phyloP scores from a whole-genome alignment of 345 rosid species.

The Populus euphratica region DNA sequence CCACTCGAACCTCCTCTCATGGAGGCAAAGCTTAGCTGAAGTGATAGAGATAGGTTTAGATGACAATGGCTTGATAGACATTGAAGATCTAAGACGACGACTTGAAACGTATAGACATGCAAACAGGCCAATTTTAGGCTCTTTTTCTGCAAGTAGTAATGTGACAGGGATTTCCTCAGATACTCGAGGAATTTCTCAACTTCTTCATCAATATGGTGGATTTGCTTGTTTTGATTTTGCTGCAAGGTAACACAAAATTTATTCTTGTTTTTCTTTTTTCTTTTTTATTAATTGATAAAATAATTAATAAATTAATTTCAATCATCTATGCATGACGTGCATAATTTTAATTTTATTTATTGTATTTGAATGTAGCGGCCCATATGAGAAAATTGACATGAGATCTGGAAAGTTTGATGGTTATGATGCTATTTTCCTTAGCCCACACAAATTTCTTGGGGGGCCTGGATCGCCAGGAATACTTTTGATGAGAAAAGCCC shows the following conservation, averaged over 20 bases:
- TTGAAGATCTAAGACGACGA: slow-evolving; percentile 23
- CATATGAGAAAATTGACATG: slow-evolving; percentile 54
- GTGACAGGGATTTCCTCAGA: slow-evolving; percentile 46
- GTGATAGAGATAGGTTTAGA: slow-evolving; percentile 52
- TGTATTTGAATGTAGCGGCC: slow-evolving; percentile 27
- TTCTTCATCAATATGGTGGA: slow-evolving; percentile 45
- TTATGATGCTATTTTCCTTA: slow-evolving; percentile 50
- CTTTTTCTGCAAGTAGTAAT: slow-evolving; percentile 66
- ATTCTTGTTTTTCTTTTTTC: neutral
- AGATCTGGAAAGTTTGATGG: slow-evolving; percentile 47
- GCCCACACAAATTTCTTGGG: slow-evolving; percentile 61
- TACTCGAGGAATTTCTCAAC: slow-evolving; percentile 43
- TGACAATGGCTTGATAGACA: slow-evolving; percentile 32
- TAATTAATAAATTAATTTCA: neutral
- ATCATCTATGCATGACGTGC: neutral
- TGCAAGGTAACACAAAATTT: slow-evolving; percentile 33
- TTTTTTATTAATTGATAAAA: neutral
- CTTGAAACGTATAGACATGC: slow-evolving; percentile 23
- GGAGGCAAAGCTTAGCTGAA: slow-evolving; percentile 61
- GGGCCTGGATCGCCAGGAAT: slow-evolving; percentile 65
- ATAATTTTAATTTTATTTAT: neutral
- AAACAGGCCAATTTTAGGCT: slow-evolving; percentile 48
- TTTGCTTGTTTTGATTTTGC: slow-evolving; percentile 65
- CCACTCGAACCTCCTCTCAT: slow-evolving; percentile 60
- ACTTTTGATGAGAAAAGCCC: slow-evolving; percentile 45